Evolutionary conservation across 192 early-diverging fungal species (phyloP).

Genomic region (Backusella circina): DNA sequence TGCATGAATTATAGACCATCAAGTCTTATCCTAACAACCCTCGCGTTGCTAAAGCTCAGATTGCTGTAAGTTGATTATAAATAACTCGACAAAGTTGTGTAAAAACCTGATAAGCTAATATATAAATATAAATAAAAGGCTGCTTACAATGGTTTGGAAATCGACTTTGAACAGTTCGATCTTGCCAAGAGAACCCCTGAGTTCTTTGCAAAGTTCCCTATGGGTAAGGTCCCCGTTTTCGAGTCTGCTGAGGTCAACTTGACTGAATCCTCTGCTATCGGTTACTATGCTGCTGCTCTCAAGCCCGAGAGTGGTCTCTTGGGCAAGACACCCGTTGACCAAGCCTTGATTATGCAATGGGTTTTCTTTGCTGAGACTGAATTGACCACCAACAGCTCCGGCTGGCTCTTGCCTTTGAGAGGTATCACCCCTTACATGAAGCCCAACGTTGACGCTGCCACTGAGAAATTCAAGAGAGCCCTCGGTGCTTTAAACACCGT

Average conservation of each 20-base stretch:
- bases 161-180: conserved; percentile 63
- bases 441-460: conserved; percentile 63
- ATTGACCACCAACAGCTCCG: conserved; percentile 35
- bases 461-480: conserved; percentile 59
- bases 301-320: conserved; percentile 50
- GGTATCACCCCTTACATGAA: conserved; percentile 37
- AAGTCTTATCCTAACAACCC: conserved; percentile 69
- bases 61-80: conserved; percentile 34
- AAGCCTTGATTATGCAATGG: conserved; percentile 63
- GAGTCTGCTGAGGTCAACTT: conserved; percentile 72
- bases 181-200: conserved; percentile 70
- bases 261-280: conserved; percentile 86
- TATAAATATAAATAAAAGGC: conserved; percentile 40
- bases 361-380: conserved; percentile 61
- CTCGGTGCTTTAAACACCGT: conserved; percentile 73
- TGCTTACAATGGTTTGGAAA: conserved; percentile 72
- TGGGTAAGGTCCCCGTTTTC: conserved; percentile 88
- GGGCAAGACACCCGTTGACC: conserved; percentile 55
- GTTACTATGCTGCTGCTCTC: conserved; percentile 75
- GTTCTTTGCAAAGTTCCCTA: conserved; percentile 86
- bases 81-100: not conserved
- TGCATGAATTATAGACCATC: conserved; percentile 37
- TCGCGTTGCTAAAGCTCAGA: conserved; percentile 59
- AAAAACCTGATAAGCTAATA: not conserved
- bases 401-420: conserved; percentile 45